phyloP scores from a whole-genome alignment of 805 yeast species.

The Alloascoidea hylecoeti region DNA sequence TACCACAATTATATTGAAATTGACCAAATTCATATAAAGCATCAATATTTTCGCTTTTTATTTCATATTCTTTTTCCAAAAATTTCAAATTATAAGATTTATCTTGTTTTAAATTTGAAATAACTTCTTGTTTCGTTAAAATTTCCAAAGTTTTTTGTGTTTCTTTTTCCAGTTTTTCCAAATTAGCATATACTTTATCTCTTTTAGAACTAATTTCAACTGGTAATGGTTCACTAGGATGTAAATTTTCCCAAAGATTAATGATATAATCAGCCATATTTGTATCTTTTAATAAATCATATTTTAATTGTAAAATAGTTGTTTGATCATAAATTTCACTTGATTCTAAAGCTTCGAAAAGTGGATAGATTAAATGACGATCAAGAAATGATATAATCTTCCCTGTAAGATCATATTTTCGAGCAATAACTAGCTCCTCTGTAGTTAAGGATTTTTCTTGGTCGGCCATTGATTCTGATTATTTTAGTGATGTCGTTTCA shows the following conservation, averaged over 20 bases:
- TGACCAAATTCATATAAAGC: conserved; percentile 45
- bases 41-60: conserved; percentile 27
- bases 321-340: conserved; percentile 28
- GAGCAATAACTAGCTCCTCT: conserved; percentile 26
- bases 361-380: conserved; percentile 41
- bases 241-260: conserved; percentile 26
- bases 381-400: conserved; percentile 45
- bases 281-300: conserved; percentile 40
- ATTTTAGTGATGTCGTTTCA: too few relatives aligned
- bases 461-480: conserved; percentile 9
- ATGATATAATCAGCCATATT: conserved; percentile 37
- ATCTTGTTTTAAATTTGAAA: conserved; percentile 37
- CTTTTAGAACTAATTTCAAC: conserved; percentile 22
- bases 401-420: conserved; percentile 37
- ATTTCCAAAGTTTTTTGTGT: conserved; percentile 31
- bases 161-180: conserved; percentile 23
- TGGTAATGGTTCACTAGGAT: conserved; percentile 23
- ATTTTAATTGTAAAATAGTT: conserved; percentile 31
- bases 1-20: conserved; percentile 50
- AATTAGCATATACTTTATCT: conserved; percentile 6
- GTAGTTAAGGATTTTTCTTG: conserved; percentile 10
- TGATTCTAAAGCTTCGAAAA: conserved; percentile 30
- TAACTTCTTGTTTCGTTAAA: conserved; percentile 33
- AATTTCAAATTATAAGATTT: conserved; percentile 36
- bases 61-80: conserved; percentile 27